Conservation (phyloP, 1,284 basidiomycete species). For the Ceratobasidium papillatum region DNA sequence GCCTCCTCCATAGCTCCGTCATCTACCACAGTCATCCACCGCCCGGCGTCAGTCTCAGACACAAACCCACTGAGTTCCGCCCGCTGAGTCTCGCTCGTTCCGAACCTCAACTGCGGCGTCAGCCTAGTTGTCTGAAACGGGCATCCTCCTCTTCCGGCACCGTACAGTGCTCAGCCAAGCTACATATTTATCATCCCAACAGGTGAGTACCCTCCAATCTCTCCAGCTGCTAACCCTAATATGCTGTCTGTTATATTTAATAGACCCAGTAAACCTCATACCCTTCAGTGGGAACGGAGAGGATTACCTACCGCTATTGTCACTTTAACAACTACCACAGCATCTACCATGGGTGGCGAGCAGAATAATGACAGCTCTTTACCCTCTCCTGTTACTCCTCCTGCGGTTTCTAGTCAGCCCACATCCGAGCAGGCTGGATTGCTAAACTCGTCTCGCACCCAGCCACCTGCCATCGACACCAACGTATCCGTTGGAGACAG, state of each 20-base stretch:
- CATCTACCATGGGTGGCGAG: slow-evolving; percentile 28
- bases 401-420: neutral
- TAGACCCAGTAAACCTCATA: slow-evolving; percentile 8
- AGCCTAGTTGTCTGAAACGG: slow-evolving; percentile 14
- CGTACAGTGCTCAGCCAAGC: neutral
- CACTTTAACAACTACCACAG: slow-evolving; percentile 14
- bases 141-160: neutral
- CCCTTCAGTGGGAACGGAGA: slow-evolving; percentile 27
- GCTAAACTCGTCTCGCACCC: neutral
- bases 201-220: neutral
- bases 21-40: neutral
- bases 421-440: neutral
- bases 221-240: neutral
- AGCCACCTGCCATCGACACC: slow-evolving; percentile 26
- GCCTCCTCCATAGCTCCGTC: neutral
- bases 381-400: slow-evolving; percentile 33
- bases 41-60: neutral
- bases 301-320: neutral
- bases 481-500: neutral
- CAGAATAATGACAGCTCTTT: neutral
- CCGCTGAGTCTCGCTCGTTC: slow-evolving; percentile 6
- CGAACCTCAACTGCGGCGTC: slow-evolving; percentile 31
- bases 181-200: neutral
- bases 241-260: slow-evolving; percentile 33
- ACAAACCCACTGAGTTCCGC: neutral